Evolutionary conservation across 805 yeast species (phyloP).

Genomic region (Candida tibetensis): DNA sequence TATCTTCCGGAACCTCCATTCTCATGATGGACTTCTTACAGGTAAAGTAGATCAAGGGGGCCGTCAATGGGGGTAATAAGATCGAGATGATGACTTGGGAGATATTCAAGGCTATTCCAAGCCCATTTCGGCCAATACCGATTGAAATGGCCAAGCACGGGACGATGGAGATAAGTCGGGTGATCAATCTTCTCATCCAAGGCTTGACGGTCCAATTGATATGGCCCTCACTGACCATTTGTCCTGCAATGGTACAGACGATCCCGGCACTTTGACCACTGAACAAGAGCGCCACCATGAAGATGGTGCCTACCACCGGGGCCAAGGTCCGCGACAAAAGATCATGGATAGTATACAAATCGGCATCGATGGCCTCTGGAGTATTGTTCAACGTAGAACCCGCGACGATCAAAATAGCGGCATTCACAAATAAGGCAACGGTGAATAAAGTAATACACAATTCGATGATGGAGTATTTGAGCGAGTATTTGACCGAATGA

Average conservation of each 20-base stretch:
- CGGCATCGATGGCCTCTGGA: constrained; percentile 69
- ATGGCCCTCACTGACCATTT: constrained; percentile 89
- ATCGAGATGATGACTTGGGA: constrained; percentile 83
- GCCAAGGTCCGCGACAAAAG: constrained; percentile 61
- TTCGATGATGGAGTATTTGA: constrained; percentile 71
- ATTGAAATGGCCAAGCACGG: constrained; percentile 78
- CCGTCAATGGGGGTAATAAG: constrained; percentile 77
- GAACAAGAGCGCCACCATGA: constrained; percentile 78
- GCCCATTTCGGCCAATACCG: constrained; percentile 69
- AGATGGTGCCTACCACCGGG: constrained; percentile 75
- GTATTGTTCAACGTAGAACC: constrained; percentile 74
- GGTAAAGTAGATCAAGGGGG: constrained; percentile 83
- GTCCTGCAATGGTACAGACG: constrained; percentile 91
- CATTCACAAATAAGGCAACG: constrained; percentile 82
- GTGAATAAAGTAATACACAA: constrained; percentile 67
- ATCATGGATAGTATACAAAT: constrained; percentile 71
- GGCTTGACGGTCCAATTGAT: constrained; percentile 78
- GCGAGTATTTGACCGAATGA: constrained; percentile 68
- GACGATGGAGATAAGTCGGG: constrained; percentile 73
- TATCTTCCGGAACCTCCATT: constrained; percentile 37
- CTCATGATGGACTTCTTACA: constrained; percentile 67
- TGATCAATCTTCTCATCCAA: constrained; percentile 73
- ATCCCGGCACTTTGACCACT: constrained; percentile 92
- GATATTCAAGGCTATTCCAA: constrained; percentile 71
- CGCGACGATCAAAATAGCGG: constrained; percentile 77